These are phyloP conservation scores for Ogataea degrootiae DNA, from an alignment of 805 yeast species.

Conservation along the genomic window DNA sequence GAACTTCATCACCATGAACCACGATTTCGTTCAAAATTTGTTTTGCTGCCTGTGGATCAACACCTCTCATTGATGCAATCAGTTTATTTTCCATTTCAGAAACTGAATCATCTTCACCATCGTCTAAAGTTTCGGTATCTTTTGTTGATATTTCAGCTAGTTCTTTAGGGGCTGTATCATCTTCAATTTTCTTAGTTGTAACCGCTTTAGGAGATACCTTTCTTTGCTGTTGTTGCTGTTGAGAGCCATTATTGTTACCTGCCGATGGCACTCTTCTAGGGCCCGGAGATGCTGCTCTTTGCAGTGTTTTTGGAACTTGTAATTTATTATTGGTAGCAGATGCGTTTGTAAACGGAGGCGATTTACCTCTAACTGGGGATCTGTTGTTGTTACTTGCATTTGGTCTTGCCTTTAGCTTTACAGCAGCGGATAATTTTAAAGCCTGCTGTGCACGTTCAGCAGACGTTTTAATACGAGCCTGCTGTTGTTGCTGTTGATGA, in stretches of 20 bases:
- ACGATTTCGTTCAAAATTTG: constrained; percentile 87
- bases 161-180: constrained; percentile 6
- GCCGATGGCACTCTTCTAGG: constrained; percentile 2
- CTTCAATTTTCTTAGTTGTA: constrained; percentile 1
- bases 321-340: constrained; percentile 1
- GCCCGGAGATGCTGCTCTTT: constrained; percentile 12
- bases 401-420: constrained; percentile 17
- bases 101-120: constrained; percentile 14
- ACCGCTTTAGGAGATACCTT: constrained; percentile 6
- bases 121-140: constrained; percentile 27
- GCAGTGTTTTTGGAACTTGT: not conserved
- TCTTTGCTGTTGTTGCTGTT: constrained; percentile 3
- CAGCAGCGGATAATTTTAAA: constrained; percentile 29
- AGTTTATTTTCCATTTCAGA: constrained; percentile 30
- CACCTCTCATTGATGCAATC: constrained; percentile 54
- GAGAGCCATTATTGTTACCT: not conserved
- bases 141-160: constrained; percentile 21
- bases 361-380: constrained; percentile 9
- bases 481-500: constrained; percentile 1
- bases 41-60: constrained; percentile 72
- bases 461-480: constrained; percentile 14
- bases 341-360: not conserved
- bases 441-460: constrained; percentile 30
- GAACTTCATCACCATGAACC: constrained; percentile 83
- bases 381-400: constrained; percentile 7